Evolutionary conservation across 1,139 yeast genomes (phyloP), one percentile per base, ranked within the genome.

Genomic region (Suhomyces bokatorum): DNA sequence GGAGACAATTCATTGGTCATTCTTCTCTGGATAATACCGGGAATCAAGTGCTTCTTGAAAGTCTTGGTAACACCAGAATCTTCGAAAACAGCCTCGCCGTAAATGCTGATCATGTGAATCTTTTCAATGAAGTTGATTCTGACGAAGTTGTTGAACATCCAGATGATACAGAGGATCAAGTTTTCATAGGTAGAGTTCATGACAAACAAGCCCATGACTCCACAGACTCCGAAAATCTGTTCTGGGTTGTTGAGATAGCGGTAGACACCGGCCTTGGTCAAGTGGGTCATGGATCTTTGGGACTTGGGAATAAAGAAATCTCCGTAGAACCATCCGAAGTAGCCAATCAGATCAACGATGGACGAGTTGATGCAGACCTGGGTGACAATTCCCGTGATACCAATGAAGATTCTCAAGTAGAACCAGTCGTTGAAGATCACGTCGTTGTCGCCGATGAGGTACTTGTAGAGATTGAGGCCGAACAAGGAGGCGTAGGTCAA

Each of bases 261-360:
- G 62, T 87, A 88, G 42, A 87, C 88, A 43, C 96, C 96, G 28
- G 89, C 87, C 53, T 85, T 85, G 1, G 93, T 83, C 53, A 88
- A 72, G 37, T 78, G 74, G 12, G 51, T 42, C 52, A 49, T 46
- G 28, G 80, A 70, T 45, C 66, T 61, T 40, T 66, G 71, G 11
- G 70, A 64, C 43, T 63, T 69, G 30, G 87, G 84, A 53, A 86
- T 73, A 63, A 87, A 87, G 65, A 87, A 87, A 62, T 87, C 96
- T 47, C 96, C 96, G 60, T 85, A 87, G 58, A 87, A 87, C 95
- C 95, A 87, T 13, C 96, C 95, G 63, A 85, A 87, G 51, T 85
- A 87, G 4, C 95, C 95, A 53, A 87, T 81, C 51, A 88, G 84
- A 45, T 81, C 81, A 53, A 83, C 76, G 35, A 87, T 86, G 14